Conservation (phyloP, 2,329 filamentous ascomycete species). For the Nigrograna mackinnonii region DNA sequence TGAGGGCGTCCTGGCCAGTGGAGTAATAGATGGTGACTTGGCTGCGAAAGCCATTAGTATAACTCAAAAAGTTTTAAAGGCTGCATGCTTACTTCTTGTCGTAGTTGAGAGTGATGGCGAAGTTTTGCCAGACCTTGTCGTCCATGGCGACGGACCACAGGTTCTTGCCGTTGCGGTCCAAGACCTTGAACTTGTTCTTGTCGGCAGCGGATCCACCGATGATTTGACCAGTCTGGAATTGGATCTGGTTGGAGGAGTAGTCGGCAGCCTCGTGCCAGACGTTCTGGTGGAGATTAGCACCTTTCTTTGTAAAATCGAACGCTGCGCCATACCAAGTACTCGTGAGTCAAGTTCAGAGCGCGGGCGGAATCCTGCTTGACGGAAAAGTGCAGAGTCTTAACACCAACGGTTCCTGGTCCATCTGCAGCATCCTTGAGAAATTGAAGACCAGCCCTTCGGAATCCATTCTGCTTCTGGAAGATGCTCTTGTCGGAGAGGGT, state of each 20-base stretch:
- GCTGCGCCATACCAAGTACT: slow-evolving; percentile 58
- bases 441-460: slow-evolving; percentile 62
- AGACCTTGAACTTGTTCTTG: slow-evolving; percentile 48
- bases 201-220: slow-evolving; percentile 52
- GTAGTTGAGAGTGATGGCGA: slow-evolving; percentile 63
- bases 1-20: slow-evolving; percentile 48
- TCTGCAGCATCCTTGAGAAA: slow-evolving; percentile 56
- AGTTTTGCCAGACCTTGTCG: slow-evolving; percentile 63
- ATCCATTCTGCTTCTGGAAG: slow-evolving; percentile 63
- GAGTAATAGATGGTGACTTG: slow-evolving; percentile 64
- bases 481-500: slow-evolving; percentile 63
- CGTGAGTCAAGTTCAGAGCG: slow-evolving; percentile 62
- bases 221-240: slow-evolving; percentile 59
- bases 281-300: slow-evolving; percentile 51
- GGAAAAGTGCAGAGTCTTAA: slow-evolving; percentile 67
- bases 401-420: slow-evolving; percentile 56
- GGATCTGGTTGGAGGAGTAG: slow-evolving; percentile 46
- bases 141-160: slow-evolving; percentile 58
- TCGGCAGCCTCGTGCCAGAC: slow-evolving; percentile 45
- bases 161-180: slow-evolving; percentile 35
- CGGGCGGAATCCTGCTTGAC: slow-evolving; percentile 56
- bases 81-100: slow-evolving; percentile 53
- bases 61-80: neutral
- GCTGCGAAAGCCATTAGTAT: slow-evolving; percentile 33
- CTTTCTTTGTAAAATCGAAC: slow-evolving; percentile 48